Conservation (phyloP, 2,329 filamentous ascomycete genomes). For the Verticillium dahliae region DNA sequence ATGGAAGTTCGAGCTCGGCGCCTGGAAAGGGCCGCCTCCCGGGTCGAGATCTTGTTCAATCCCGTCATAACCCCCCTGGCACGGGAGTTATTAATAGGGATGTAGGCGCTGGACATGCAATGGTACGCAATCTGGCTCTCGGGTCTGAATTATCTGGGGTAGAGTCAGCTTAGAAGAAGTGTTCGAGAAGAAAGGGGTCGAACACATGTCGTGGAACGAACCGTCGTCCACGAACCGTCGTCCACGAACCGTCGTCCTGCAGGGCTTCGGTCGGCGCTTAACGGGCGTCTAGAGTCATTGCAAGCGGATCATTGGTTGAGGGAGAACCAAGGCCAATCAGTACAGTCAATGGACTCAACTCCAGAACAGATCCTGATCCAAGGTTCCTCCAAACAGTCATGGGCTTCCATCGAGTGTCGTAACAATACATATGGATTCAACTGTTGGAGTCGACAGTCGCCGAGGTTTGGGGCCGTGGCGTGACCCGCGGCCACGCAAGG, state of each 20-base stretch:
- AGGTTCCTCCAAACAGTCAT: too few species aligned
- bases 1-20: conserved; percentile 3
- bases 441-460: too few species aligned
- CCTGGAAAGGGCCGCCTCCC: conserved; percentile 1
- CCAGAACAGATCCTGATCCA: not conserved
- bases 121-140: not conserved
- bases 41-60: not conserved
- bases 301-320: not conserved
- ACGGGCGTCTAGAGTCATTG: conserved; percentile 7
- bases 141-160: not conserved
- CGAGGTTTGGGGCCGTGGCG: too few species aligned
- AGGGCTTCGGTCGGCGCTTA: conserved; percentile 7
- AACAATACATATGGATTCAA: too few species aligned
- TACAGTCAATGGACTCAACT: too few species aligned
- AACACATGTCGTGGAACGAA: not conserved
- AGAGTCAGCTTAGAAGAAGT: not conserved
- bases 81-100: conserved; percentile 12
- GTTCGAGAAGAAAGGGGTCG: conserved; percentile 4
- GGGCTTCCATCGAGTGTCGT: too few species aligned
- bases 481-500: too few species aligned
- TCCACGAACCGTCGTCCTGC: not conserved
- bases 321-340: not conserved
- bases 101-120: conserved; percentile 1
- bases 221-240: not conserved
- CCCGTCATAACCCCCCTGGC: not conserved